Evolutionary conservation across 177 flowering plant species (phyloP).

Genomic region (Tripterygium wilfordii): DNA sequence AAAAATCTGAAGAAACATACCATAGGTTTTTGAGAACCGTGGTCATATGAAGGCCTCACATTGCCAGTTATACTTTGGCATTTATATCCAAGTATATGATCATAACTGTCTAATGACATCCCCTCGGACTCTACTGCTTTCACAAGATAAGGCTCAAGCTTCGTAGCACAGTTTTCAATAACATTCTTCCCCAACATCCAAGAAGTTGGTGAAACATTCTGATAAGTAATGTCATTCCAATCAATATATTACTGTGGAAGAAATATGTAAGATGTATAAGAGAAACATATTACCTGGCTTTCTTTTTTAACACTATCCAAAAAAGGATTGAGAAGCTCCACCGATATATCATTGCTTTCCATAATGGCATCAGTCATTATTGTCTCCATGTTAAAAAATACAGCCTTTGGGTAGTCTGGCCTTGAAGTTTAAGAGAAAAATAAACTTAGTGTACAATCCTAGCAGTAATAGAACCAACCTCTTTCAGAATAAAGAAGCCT

Average conservation of each 20-base stretch:
- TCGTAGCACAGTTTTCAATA: not conserved
- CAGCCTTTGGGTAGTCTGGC: not conserved
- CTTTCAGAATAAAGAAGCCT: too few relatives aligned
- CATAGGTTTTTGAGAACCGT: not conserved
- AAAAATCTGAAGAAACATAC: not conserved
- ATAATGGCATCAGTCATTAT: not conserved
- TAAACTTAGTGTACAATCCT: not conserved
- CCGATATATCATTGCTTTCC: not conserved
- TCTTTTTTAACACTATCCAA: not conserved
- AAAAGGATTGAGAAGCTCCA: not conserved
- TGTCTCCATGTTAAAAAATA: not conserved
- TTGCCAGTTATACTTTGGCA: not conserved
- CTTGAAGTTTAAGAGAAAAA: not conserved
- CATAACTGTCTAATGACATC: not conserved
- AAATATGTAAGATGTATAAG: not conserved
- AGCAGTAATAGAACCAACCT: too few relatives aligned
- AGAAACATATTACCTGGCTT: not conserved
- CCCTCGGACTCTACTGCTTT: not conserved
- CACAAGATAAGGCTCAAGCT: not conserved
- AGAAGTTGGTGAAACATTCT: not conserved
- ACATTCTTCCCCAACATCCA: not conserved
- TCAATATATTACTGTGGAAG: not conserved
- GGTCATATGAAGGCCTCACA: not conserved
- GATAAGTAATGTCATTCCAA: not conserved
- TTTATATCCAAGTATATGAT: not conserved